Percentiles rank a stretch among this genome's conserved stretches.
phyloP scores from a whole-genome alignment of 2,329 filamentous ascomycete species.

The Pseudopithomyces chartarum region DNA sequence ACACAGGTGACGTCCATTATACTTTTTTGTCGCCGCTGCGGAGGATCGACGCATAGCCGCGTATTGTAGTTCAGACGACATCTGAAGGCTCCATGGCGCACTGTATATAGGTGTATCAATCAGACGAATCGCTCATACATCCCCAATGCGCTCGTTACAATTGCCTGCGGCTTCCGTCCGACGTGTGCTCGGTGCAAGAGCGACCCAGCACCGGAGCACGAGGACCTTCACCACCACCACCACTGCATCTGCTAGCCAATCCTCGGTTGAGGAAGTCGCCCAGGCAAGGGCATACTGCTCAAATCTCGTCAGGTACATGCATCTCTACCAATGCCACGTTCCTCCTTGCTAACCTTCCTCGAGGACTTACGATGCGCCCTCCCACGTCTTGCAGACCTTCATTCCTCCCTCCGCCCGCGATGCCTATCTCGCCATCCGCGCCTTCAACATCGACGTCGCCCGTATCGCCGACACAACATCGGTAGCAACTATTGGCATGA shows the following conservation, averaged over 20 bases:
- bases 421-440: slow-evolving; percentile 87
- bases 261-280: slow-evolving; percentile 55
- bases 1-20: slow-evolving; percentile 17
- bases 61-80: not conserved
- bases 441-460: slow-evolving; percentile 91
- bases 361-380: slow-evolving; percentile 87
- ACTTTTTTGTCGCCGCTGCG: slow-evolving; percentile 2
- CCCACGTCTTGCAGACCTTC: slow-evolving; percentile 84
- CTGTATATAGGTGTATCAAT: not conserved
- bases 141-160: slow-evolving; percentile 31
- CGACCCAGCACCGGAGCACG: slow-evolving; percentile 14
- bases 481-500: slow-evolving; percentile 80
- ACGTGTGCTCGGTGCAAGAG: slow-evolving; percentile 17
- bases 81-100: not conserved
- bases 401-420: slow-evolving; percentile 75
- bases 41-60: slow-evolving; percentile 3
- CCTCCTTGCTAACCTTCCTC: not conserved
- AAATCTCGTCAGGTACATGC: slow-evolving; percentile 58
- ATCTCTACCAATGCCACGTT: not conserved
- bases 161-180: slow-evolving; percentile 23
- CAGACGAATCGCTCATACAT: not conserved
- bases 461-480: slow-evolving; percentile 88
- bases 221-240: slow-evolving; percentile 26
- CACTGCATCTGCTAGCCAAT: slow-evolving; percentile 19
- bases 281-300: slow-evolving; percentile 63